phyloP scores from a whole-genome alignment of 768 basidiomycete species.

The Chiua virens region DNA sequence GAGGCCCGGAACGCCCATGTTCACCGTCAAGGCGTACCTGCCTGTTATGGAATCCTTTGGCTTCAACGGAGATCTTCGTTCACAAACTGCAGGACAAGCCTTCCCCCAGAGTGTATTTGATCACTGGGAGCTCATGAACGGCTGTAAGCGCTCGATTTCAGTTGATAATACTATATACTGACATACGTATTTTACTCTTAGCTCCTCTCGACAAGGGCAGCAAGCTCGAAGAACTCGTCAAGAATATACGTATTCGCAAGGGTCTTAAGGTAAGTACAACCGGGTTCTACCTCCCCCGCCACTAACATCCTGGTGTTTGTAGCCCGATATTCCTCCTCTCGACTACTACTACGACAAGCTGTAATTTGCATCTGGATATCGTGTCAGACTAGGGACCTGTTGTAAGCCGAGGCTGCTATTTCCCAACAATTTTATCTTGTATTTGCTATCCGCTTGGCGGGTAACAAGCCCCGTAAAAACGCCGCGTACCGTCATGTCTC shows the following conservation, averaged over 20 bases:
- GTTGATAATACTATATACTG: neutral
- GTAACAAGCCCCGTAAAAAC: neutral
- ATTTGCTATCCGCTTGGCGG: neutral
- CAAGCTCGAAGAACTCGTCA: constrained; percentile 87
- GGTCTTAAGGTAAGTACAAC: constrained; percentile 75
- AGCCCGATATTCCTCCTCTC: constrained; percentile 86
- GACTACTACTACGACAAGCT: constrained; percentile 95
- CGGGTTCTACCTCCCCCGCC: neutral
- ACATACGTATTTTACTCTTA: constrained; percentile 3
- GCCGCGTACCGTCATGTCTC: too few relatives aligned
- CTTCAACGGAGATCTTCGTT: constrained; percentile 95
- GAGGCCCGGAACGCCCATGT: constrained; percentile 96
- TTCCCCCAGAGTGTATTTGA: constrained; percentile 97
- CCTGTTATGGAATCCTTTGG: constrained; percentile 93
- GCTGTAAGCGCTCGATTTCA: constrained; percentile 51
- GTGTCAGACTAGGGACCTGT: constrained; percentile 5
- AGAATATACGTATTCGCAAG: constrained; percentile 83
- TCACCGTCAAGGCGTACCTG: constrained; percentile 97
- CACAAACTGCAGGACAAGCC: constrained; percentile 92
- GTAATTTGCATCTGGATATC: constrained; percentile 36
- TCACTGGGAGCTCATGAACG: constrained; percentile 86
- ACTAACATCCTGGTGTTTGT: constrained; percentile 14
- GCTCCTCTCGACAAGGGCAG: constrained; percentile 87
- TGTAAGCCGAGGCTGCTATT: constrained; percentile 24
- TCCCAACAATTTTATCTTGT: constrained; percentile 15